phyloP scores from a whole-genome alignment of 352 stramenopile genomes.

The Aphanomyces cochlioides region DNA sequence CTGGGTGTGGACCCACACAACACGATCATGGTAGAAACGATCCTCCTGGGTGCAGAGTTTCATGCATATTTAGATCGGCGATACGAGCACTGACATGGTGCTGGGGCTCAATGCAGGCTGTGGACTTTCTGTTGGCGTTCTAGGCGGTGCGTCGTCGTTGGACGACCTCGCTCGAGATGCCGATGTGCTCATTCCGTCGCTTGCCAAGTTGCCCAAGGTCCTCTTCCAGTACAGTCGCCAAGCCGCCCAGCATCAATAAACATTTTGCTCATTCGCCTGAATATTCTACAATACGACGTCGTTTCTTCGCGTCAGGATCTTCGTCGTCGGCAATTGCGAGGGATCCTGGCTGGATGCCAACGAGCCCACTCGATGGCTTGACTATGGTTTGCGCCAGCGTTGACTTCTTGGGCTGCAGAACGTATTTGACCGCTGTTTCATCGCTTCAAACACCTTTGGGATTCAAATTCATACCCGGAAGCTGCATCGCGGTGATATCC shows the following conservation, averaged over 20 bases:
- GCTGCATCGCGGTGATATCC: background rate
- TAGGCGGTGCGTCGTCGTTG: conserved; percentile 72
- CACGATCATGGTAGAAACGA: conserved; percentile 65
- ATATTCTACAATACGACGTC: too few species aligned
- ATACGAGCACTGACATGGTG: conserved; percentile 82
- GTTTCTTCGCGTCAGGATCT: background rate
- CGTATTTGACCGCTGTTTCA: background rate
- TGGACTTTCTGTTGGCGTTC: conserved; percentile 70
- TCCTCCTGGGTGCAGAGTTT: background rate
- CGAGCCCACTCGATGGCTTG: background rate
- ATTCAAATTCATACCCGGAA: too few species aligned
- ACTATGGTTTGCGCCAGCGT: background rate
- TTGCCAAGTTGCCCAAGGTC: conserved; percentile 72
- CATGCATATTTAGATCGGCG: conserved; percentile 41
- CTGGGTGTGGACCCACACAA: conserved; percentile 76
- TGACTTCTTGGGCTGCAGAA: background rate
- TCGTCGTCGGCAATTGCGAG: background rate
- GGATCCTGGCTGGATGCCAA: conserved; percentile 2
- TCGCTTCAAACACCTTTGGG: too few species aligned
- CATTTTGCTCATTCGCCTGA: too few species aligned
- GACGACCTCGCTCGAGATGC: conserved; percentile 78
- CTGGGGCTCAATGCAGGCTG: conserved; percentile 73
- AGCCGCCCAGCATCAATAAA: conserved; percentile 27
- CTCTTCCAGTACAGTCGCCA: conserved; percentile 83
- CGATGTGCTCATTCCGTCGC: conserved; percentile 76